Percentiles rank a stretch among this genome's conserved stretches.
phyloP scores from a whole-genome alignment of 2,329 filamentous ascomycete species.

The Penicillium frequentans region DNA sequence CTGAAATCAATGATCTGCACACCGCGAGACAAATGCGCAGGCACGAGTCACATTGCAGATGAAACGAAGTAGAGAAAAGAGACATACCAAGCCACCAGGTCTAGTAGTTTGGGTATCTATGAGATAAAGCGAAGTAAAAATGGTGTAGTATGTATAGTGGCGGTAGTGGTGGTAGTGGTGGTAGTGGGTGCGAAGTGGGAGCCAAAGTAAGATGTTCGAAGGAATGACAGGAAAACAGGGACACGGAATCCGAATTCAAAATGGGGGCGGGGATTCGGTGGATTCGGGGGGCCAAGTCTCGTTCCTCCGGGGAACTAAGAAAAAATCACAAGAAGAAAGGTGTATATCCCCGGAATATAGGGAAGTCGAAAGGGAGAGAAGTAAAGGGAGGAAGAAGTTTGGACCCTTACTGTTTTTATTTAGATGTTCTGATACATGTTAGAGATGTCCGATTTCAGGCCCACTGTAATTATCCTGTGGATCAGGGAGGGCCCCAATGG shows the following conservation, averaged over 20 bases:
- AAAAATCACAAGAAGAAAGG: constrained; percentile 13
- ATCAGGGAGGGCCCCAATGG: neutral
- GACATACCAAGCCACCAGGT: constrained; percentile 6
- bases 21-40: constrained; percentile 5
- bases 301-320: constrained; percentile 41
- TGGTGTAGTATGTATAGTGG: neutral
- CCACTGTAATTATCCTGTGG: constrained; percentile 5
- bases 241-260: neutral
- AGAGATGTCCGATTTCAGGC: constrained; percentile 18
- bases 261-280: constrained; percentile 11
- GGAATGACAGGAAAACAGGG: constrained; percentile 7
- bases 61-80: neutral
- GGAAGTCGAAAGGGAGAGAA: constrained; percentile 10
- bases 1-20: constrained; percentile 28
- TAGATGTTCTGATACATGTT: constrained; percentile 14
- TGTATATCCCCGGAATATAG: neutral
- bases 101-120: too few relatives aligned
- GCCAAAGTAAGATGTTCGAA: neutral
- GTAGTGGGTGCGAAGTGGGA: neutral
- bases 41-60: constrained; percentile 11
- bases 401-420: constrained; percentile 21
- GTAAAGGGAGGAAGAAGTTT: constrained; percentile 16
- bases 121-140: neutral
- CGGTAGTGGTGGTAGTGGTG: too few relatives aligned
- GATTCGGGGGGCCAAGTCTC: constrained; percentile 17